A percentile compares a stretch with the other conserved stretches of the same genome.
phyloP scores from a whole-genome alignment of 495 filamentous ascomycete genomes.

The Podospora tetraspora region DNA sequence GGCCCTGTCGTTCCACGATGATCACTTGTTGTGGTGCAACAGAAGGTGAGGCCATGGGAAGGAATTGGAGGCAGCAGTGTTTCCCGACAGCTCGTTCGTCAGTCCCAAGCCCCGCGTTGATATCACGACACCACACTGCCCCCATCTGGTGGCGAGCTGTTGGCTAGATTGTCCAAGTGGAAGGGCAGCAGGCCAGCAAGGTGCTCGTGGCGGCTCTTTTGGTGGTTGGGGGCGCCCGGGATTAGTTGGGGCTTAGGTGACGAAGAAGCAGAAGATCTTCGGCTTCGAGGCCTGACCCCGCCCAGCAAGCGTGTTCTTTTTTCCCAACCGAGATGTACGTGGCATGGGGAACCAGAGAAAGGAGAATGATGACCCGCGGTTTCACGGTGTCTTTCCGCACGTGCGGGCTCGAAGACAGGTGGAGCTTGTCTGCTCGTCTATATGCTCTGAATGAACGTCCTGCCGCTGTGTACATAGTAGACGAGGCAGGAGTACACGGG shows the following conservation, averaged over 20 bases:
- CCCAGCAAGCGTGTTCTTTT: neutral
- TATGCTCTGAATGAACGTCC: neutral
- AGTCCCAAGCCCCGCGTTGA: neutral
- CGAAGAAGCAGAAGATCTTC: neutral
- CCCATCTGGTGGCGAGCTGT: neutral
- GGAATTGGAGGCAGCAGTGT: slow-evolving; percentile 5
- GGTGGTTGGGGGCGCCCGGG: neutral
- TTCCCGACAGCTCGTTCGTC: slow-evolving; percentile 8
- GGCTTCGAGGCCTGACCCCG: neutral
- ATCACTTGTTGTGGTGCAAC: neutral
- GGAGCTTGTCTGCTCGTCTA: neutral
- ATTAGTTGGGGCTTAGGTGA: neutral
- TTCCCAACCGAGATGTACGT: neutral
- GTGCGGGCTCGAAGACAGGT: neutral
- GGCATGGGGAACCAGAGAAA: neutral
- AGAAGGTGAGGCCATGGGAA: neutral
- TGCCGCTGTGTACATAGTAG: neutral
- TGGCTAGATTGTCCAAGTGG: too few relatives aligned
- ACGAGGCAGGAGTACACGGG: neutral
- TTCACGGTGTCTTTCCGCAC: neutral
- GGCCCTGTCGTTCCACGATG: neutral
- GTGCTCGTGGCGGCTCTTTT: neutral
- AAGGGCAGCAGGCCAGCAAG: neutral
- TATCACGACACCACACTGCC: neutral
- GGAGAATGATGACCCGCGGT: neutral